Evolutionary conservation across 495 filamentous ascomycete species (phyloP), one percentile per base, ranked within the genome.

Genomic region (Apodospora peruviana): DNA sequence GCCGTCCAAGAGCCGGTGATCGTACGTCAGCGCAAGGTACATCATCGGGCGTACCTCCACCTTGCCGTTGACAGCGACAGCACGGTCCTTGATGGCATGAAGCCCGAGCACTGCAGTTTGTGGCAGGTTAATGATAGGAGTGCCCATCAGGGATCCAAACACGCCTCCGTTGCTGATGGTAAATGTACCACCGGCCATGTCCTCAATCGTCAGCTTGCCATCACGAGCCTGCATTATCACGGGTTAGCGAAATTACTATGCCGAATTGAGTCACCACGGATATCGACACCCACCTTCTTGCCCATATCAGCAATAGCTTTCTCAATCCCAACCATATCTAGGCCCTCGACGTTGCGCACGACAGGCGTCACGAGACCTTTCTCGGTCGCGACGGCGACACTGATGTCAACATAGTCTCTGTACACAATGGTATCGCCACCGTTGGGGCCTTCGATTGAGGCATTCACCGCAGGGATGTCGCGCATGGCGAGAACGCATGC

Each of bases 161-260:
- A 81, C 80, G 40, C 80, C 80, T 18, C 80, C 90, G 68, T 98
- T 98, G 79, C 88, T 95, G 72, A 98, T 98, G 40, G 93, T 98
- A 72, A 97, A 98, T 21, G 94, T 95, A 52, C 93, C 93, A 47
- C 93, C 93, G 46, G 94, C 93, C 94, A 98, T 97, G 64, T 98
- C 93, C 71, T 98, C 93, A 59, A 98, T 97, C 2, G 93, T 98
- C 58, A 98, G 79, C 72, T 97, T 98, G 67, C 86, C 86, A 56
- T 98, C 90, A 42, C 93, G 85, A 49, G 93, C 93, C 87, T 90
- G 40, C 21, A 40, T n/a, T 2, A 4, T n/a, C n/a, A 16, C 40
- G 18, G 14, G 53, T 68, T 29, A 68, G 62, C 12, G 8, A 43
- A 40, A 9, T n/a, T n/a, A n/a, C n/a, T n/a, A n/a, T n/a, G n/a